Conservation (phyloP, 306 rosid species). For the Ziziphus jujuba region DNA sequence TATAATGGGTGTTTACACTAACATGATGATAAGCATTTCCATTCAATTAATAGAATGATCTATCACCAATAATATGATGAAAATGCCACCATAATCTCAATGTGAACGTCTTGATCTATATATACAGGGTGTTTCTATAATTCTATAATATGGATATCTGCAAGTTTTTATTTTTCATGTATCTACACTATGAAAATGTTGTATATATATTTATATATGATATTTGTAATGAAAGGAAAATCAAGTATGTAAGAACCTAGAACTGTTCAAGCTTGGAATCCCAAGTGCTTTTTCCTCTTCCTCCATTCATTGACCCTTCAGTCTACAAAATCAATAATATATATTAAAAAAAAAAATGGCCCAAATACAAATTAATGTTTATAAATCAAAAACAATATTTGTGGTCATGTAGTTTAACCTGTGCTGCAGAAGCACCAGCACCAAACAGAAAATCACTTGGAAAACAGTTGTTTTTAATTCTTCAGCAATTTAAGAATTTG, state of each 20-base stretch:
- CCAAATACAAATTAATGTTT: background rate
- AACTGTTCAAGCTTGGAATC: background rate
- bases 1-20: too few relatives aligned
- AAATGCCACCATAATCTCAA: too few relatives aligned
- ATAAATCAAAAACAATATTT: background rate
- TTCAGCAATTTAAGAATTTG: background rate
- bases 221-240: too few relatives aligned
- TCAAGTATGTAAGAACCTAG: conserved; percentile 1
- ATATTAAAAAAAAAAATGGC: background rate
- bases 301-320: conserved; percentile 2
- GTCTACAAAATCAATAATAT: background rate
- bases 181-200: too few relatives aligned
- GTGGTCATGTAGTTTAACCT: background rate
- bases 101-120: too few relatives aligned
- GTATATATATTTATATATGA: too few relatives aligned
- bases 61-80: too few relatives aligned
- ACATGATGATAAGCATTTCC: too few relatives aligned
- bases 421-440: conserved; percentile 19
- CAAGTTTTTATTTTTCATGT: too few relatives aligned
- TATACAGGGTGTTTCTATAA: too few relatives aligned
- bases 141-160: too few relatives aligned
- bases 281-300: conserved; percentile 17
- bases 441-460: conserved; percentile 32
- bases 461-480: conserved; percentile 18
- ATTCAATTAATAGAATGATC: too few relatives aligned